These are phyloP conservation scores for Curvularia spicifera DNA, from an alignment of 2,329 filamentous ascomycete species.

Conservation along the genomic window DNA sequence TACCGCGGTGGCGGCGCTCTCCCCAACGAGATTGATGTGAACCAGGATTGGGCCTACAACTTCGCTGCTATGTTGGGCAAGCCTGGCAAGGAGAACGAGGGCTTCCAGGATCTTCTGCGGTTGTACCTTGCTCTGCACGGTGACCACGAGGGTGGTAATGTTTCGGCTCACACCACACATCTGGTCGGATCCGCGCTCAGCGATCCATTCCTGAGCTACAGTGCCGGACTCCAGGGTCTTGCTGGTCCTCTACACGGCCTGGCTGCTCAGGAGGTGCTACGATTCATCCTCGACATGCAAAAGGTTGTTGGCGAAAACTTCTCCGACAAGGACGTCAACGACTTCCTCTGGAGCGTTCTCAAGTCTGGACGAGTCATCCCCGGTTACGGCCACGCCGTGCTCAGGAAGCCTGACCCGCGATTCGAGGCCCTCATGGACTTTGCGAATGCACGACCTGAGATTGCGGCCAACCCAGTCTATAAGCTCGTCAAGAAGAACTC, in stretches of 20 bases:
- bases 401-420: conserved; percentile 94
- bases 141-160: conserved; percentile 97
- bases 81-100: conserved; percentile 83
- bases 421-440: conserved; percentile 98
- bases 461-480: conserved; percentile 88
- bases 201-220: conserved; percentile 95
- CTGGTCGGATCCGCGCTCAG: conserved; percentile 92
- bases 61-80: conserved; percentile 96
- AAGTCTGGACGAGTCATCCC: conserved; percentile 94
- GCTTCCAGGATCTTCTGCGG: conserved; percentile 93
- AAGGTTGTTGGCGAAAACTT: conserved; percentile 79
- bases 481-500: conserved; percentile 92
- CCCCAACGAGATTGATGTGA: conserved; percentile 75
- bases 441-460: conserved; percentile 81
- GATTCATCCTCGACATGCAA: conserved; percentile 98
- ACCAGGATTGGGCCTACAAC: conserved; percentile 98
- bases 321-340: conserved; percentile 79
- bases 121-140: conserved; percentile 96
- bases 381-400: conserved; percentile 93
- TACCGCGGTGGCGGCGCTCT: conserved; percentile 77
- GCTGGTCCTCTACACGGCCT: conserved; percentile 93
- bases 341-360: conserved; percentile 91
- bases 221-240: conserved; percentile 91
- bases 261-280: conserved; percentile 94
- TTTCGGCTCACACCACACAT: conserved; percentile 94